These are phyloP conservation scores for Pythium brachiatum DNA, from an alignment of 352 stramenopile species.

Conservation along the genomic window DNA sequence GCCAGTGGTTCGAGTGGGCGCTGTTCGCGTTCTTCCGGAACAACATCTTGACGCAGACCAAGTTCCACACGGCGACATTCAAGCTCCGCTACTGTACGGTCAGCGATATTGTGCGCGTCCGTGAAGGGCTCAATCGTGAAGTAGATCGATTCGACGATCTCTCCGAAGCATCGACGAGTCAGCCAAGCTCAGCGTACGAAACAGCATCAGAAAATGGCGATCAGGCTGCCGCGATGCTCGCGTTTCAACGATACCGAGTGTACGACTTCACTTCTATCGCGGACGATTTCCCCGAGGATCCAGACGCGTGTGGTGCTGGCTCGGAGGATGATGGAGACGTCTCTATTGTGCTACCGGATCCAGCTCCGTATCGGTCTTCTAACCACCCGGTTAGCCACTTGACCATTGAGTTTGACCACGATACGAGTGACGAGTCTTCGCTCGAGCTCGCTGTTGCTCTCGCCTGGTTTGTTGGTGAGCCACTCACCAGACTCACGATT, in stretches of 20 bases:
- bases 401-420: background rate
- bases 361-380: background rate
- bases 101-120: background rate
- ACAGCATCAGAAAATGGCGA: background rate
- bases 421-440: background rate
- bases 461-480: slow-evolving; percentile 11
- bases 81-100: background rate
- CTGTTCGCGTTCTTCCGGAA: background rate
- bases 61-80: background rate
- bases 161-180: background rate
- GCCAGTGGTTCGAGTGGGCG: background rate
- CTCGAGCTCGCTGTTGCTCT: background rate
- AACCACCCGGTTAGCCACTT: background rate
- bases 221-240: background rate
- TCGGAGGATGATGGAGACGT: background rate
- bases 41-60: background rate
- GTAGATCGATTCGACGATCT: too few species aligned
- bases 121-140: background rate
- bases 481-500: background rate
- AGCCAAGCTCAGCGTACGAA: background rate
- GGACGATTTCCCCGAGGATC: background rate
- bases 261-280: background rate
- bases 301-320: background rate
- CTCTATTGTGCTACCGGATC: background rate
- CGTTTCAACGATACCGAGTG: background rate